Evolutionary conservation across 306 rosid species (phyloP), one percentile per base, ranked within the genome.

Genomic region (Notholithocarpus densiflorus): DNA sequence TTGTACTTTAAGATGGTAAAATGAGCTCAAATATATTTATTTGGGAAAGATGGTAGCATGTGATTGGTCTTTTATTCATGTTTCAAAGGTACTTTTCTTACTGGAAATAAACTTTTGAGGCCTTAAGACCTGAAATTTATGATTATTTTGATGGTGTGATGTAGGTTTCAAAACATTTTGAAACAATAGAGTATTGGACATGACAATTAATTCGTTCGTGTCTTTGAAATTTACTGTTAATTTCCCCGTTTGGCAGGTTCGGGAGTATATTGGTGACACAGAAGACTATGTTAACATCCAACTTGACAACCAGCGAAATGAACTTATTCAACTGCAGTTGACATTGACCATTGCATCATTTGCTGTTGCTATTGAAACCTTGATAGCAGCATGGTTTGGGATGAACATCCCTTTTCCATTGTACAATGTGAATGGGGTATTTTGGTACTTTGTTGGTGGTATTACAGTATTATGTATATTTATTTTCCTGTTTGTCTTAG

Each of bases 221-320:
- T 56, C 61, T 73, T 71, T 71, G 61, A 75, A 72, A 69, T 68
- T 15, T 82, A 4, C 51, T 74, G 12, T 73, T 26, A 60, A 56
- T 24, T 0, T 80, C 59, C 56, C 6, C 17, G 14, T 26, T 72
- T 64, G 79, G 56, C 87, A 95, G 98, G 98, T 95, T 23, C 90
- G 98, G 62, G 98, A 96, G 84, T 96, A 96, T 84, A 93, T 96
- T 13, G 99, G 93, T 65, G 98, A 93, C 87, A 96, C 99, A 14
- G 99, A 96, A 82, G 99, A 96, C 79, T 96, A 93, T 14, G 97
- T 95, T 68, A 95, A 93, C 82, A 95, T 95, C 77, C 98, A 95
- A 83, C 99, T 96, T 43, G 98, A 96, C 86, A 96, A 92, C 89
- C 99, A 96, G 37, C 82, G 97, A 82, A 96, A 96, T 17, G 98